Conservation (phyloP, 495 filamentous ascomycete genomes). For the Talaromyces proteolyticus region DNA sequence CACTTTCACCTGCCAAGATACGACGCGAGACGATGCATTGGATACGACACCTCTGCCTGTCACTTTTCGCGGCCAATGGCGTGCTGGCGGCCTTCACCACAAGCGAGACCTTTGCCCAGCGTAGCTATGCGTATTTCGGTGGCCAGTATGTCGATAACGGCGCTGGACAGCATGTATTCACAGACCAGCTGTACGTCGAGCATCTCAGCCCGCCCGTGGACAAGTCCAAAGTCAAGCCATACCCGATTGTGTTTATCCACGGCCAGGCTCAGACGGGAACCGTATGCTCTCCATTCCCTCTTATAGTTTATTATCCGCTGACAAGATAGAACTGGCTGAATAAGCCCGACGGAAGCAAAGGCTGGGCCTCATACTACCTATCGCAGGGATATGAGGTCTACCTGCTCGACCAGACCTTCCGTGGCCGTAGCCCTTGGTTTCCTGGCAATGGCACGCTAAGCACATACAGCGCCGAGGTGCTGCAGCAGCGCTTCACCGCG, state of each 20-base stretch:
- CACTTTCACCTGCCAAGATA: too few species aligned
- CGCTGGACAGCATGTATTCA: conserved; percentile 29
- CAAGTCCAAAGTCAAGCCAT: conserved; percentile 12
- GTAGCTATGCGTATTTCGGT: conserved; percentile 45
- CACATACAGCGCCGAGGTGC: conserved; percentile 23
- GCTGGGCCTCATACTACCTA: conserved; percentile 43
- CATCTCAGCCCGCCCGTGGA: conserved; percentile 30
- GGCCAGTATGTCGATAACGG: conserved; percentile 31
- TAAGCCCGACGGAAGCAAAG: conserved; percentile 40
- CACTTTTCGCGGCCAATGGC: background rate
- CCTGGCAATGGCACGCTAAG: conserved; percentile 20
- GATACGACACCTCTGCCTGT: background rate
- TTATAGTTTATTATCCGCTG: background rate
- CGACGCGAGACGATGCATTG: background rate
- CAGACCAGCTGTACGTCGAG: conserved; percentile 54
- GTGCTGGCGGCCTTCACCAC: background rate
- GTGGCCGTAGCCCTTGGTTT: conserved; percentile 33
- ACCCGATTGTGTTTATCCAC: conserved; percentile 49
- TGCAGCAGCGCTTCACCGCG: conserved; percentile 36
- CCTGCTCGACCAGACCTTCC: conserved; percentile 36
- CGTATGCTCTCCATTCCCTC: conserved; percentile 18
- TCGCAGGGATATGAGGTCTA: conserved; percentile 37
- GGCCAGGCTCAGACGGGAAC: conserved; percentile 45
- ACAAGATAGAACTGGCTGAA: conserved; percentile 33
- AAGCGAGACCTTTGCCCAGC: conserved; percentile 9